Evolutionary conservation across 306 rosid species (phyloP), one percentile per base, ranked within the genome.

Genomic region (Glycine latifolia): DNA sequence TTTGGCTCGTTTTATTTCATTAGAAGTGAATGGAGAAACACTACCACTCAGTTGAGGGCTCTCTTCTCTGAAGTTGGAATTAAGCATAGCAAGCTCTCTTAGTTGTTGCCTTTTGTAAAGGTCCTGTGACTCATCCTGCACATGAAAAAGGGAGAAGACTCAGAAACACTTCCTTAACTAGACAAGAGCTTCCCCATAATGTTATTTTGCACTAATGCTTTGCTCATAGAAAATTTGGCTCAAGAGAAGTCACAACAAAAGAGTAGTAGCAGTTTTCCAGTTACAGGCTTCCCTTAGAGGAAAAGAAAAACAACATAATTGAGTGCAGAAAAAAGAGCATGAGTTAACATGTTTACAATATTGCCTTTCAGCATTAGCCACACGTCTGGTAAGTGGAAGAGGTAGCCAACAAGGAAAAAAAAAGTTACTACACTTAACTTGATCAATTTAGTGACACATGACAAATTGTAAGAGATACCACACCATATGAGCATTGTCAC

Each of bases 111-210:
- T 92, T 88, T 92, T 92, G 81, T 85, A 89, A 46, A 89, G 76
- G 82, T 92, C 97, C 7, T 92, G 93, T 14, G 95, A 90, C 84
- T 92, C 97, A 59, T 92, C 97, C 97, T 92, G 89, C 81, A 83
- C 20, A 78, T 70, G 63, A 55, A 83, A 26, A 73, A 71, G 68
- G 44, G 46, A 50, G 15, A 37, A 74, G 8, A 71, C 9, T 79
- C 75, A 73, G 3, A 43, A 56, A 73, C 14, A 37, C 10, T 55
- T 46, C 15, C 6, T 35, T 75, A 20, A 26, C 17, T 61, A 59
- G 14, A 31, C 49, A 37, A 48, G 56, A 46, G 8, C 17, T 61
- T 37, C 39, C 49, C 10, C 53, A 8, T 17, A 37, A 10, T 68
- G 11, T 31, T 77, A 49, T 41, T 50, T 69, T 61, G 15, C 33